Percentiles rank a stretch among this genome's conserved stretches.
These are phyloP conservation scores for Fusarium subglutinans DNA, from an alignment of 2,329 filamentous ascomycete genomes.

Conservation along the genomic window DNA sequence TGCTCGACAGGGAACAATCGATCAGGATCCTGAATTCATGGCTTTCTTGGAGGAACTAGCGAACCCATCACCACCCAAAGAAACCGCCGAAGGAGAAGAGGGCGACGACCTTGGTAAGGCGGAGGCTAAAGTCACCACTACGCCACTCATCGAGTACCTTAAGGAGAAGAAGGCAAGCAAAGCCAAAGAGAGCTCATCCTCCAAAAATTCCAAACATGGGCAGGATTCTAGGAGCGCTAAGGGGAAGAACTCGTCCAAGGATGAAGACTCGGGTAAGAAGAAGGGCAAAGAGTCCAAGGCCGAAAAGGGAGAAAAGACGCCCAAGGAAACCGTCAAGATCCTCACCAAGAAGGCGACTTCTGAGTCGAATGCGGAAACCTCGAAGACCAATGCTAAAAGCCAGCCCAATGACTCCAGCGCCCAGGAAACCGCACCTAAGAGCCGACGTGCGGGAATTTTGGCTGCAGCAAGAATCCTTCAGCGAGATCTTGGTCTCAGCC, in stretches of 20 bases:
- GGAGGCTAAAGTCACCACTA: constrained; percentile 75
- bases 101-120: constrained; percentile 56
- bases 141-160: constrained; percentile 88
- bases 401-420: constrained; percentile 45
- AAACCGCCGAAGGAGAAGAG: constrained; percentile 53
- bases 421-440: constrained; percentile 57
- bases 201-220: constrained; percentile 63
- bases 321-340: constrained; percentile 70
- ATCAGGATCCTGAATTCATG: constrained; percentile 96
- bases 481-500: constrained; percentile 71
- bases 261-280: constrained; percentile 67
- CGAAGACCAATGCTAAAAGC: constrained; percentile 53
- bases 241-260: constrained; percentile 53
- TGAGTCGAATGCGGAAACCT: constrained; percentile 59
- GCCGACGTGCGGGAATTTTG: constrained; percentile 67
- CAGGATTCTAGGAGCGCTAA: constrained; percentile 63
- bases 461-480: constrained; percentile 72
- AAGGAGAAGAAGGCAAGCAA: constrained; percentile 90
- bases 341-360: constrained; percentile 66
- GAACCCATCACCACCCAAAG: constrained; percentile 66
- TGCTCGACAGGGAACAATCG: constrained; percentile 90
- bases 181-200: constrained; percentile 60
- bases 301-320: constrained; percentile 62
- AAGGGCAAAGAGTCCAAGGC: constrained; percentile 69
- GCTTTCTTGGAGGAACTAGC: constrained; percentile 89